phyloP scores from a whole-genome alignment of 2,329 filamentous ascomycete genomes.

The Fusarium phyllophilum region DNA sequence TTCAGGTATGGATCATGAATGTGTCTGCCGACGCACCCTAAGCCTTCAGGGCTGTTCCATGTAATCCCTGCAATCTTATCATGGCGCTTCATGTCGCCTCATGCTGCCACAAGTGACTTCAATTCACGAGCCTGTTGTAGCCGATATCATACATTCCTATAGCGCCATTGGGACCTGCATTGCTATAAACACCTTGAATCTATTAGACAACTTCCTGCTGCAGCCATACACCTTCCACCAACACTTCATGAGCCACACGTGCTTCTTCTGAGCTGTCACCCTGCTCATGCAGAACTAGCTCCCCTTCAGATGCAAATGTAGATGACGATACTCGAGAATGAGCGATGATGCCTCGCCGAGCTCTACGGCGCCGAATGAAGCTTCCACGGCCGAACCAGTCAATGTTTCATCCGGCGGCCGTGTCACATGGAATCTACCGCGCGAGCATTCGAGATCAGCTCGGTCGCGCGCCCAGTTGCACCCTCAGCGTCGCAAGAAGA shows the following conservation, averaged over 20 bases:
- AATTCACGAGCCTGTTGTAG: conserved; percentile 19
- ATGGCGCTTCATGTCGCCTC: conserved; percentile 34
- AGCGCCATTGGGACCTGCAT: conserved; percentile 7
- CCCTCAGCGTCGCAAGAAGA: conserved; percentile 50
- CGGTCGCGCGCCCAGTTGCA: conserved; percentile 38
- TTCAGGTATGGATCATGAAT: not conserved
- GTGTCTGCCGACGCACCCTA: conserved; percentile 3
- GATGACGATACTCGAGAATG: conserved; percentile 57
- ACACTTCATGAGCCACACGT: conserved; percentile 41
- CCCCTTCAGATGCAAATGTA: conserved; percentile 39
- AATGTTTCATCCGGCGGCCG: conserved; percentile 27
- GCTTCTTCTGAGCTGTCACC: conserved; percentile 39
- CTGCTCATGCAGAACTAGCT: conserved; percentile 48
- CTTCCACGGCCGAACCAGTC: conserved; percentile 28
- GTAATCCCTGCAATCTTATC: conserved; percentile 42
- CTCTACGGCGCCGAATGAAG: conserved; percentile 50
- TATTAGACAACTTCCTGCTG: not conserved
- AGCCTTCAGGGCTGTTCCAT: conserved; percentile 3
- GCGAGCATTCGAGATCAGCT: conserved; percentile 21
- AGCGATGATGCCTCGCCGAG: conserved; percentile 61
- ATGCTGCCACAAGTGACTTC: conserved; percentile 26
- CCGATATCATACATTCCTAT: conserved; percentile 13
- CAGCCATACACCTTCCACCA: not conserved
- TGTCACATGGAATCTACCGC: conserved; percentile 31
- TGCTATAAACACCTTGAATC: not conserved